phyloP scores from a whole-genome alignment of 1,284 basidiomycete genomes.

The Ceratobasidium sp. region DNA sequence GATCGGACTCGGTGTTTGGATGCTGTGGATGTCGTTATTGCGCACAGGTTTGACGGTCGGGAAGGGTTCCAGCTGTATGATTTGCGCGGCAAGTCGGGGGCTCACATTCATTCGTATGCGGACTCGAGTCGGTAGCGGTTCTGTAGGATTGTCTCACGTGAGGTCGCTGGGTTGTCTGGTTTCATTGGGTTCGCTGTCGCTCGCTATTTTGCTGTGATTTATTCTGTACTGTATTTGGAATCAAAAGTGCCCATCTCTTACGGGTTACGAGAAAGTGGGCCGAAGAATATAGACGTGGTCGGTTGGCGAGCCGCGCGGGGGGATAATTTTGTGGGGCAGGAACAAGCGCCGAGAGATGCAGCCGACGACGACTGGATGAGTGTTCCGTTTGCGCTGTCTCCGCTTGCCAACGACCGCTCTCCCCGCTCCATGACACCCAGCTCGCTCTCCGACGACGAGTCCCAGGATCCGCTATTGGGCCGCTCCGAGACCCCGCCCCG shows the following conservation, averaged over 20 bases:
- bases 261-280: constrained; percentile 1
- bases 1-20: background rate
- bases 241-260: too few relatives aligned
- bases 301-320: background rate
- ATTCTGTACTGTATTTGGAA: background rate
- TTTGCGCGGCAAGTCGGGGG: constrained; percentile 13
- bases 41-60: constrained; percentile 18
- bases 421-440: constrained; percentile 36
- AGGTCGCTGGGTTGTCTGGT: background rate
- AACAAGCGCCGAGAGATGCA: background rate
- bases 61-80: constrained; percentile 35
- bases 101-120: constrained; percentile 12
- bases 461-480: constrained; percentile 75
- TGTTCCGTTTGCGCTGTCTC: constrained; percentile 23
- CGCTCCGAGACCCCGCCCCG: constrained; percentile 20
- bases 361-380: background rate
- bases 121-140: background rate
- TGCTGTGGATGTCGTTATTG: background rate
- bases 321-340: background rate
- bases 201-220: background rate
- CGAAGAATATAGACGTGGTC: background rate
- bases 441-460: constrained; percentile 61
- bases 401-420: constrained; percentile 21
- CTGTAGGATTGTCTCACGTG: background rate
- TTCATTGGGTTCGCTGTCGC: background rate